phyloP scores from a whole-genome alignment of 2,329 filamentous ascomycete genomes.

The Fusarium sulawesiense region DNA sequence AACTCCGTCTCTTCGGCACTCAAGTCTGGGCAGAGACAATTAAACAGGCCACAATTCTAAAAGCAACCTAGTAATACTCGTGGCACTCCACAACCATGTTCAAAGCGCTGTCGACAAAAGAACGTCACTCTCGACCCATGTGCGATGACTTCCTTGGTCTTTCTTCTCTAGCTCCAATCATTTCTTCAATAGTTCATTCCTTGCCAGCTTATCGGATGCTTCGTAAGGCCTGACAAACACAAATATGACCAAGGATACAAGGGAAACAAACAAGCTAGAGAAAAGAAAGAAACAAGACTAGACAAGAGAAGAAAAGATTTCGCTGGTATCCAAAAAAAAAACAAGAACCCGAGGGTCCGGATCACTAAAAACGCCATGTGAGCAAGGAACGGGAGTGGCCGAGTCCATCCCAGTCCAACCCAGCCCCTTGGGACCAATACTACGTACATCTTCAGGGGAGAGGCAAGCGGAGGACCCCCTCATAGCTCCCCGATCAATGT shows the following conservation, averaged over 20 bases:
- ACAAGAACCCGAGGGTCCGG: conserved; percentile 8
- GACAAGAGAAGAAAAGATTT: no score
- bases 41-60: not conserved
- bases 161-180: not conserved
- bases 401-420: not conserved
- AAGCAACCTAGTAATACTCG: not conserved
- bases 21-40: not conserved
- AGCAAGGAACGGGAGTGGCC: conserved; percentile 40
- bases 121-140: not conserved
- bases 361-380: conserved; percentile 21
- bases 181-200: not conserved
- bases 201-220: not conserved
- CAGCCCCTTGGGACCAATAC: not conserved
- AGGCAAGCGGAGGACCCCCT: not conserved
- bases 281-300: not conserved
- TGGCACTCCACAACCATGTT: not conserved
- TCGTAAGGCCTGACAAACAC: not conserved
- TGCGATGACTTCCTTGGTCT: not conserved
- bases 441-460: not conserved
- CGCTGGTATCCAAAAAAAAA: not conserved
- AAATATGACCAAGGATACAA: not conserved
- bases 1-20: not conserved
- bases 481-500: not conserved
- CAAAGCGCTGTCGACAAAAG: not conserved
- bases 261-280: not conserved